These are phyloP conservation scores for Fusarium oxysporum DNA, from an alignment of 2,329 filamentous ascomycete species.

Conservation along the genomic window DNA sequence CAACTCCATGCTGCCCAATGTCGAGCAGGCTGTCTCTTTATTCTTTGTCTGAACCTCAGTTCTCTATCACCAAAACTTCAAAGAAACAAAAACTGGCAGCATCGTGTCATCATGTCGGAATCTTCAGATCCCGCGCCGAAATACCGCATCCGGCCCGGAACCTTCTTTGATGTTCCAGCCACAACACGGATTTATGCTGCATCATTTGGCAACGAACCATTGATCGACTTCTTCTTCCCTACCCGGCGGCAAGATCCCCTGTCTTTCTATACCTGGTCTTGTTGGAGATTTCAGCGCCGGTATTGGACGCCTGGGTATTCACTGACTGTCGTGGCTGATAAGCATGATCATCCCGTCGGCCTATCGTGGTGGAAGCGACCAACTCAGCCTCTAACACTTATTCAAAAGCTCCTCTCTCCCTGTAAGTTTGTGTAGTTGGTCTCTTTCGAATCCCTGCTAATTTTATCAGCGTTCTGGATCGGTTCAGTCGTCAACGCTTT, in stretches of 20 bases:
- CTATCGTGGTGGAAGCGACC: conserved; percentile 11
- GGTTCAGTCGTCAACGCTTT: neutral
- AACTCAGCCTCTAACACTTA: neutral
- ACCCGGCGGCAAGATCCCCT: neutral
- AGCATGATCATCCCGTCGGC: conserved; percentile 1
- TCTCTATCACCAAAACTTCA: rapidly evolving
- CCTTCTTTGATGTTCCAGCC: conserved; percentile 3
- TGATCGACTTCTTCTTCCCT: conserved; percentile 11
- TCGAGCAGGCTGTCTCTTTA: rapidly evolving
- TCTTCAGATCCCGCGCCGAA: neutral
- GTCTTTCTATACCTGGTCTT: neutral
- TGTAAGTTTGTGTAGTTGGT: rapidly evolving
- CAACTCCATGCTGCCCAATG: neutral
- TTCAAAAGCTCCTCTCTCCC: neutral
- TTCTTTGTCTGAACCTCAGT: too few species aligned
- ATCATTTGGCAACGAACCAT: neutral
- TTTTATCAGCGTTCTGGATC: neutral
- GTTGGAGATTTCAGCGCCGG: conserved; percentile 2
- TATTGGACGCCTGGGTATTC: conserved; percentile 14
- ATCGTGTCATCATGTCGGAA: neutral
- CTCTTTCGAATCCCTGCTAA: rapidly evolving
- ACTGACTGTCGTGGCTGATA: conserved; percentile 1
- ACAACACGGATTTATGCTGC: conserved; percentile 4
- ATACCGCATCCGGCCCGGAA: conserved; percentile 9
- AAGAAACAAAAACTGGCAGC: neutral